Evolutionary conservation across 352 stramenopile species (phyloP).

Genomic region (Hyaloperonospora brassicae): DNA sequence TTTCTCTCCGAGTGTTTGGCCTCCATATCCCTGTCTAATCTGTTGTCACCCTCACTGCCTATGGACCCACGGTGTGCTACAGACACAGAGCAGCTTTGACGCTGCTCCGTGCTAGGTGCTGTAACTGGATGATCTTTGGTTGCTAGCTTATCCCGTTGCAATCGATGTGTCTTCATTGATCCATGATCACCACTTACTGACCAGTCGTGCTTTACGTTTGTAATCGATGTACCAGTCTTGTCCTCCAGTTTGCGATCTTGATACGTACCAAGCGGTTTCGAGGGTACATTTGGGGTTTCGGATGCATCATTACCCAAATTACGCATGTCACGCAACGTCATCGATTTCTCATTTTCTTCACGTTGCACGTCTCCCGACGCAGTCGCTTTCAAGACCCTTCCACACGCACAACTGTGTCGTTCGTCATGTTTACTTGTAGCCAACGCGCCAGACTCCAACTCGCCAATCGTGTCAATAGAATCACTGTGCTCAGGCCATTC

Average conservation of each 20-base stretch:
- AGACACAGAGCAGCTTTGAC: no score
- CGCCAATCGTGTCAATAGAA: slow-evolving; percentile 4
- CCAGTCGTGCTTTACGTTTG: not conserved
- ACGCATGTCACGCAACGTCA: not conserved
- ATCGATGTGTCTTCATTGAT: not conserved
- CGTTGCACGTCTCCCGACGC: not conserved
- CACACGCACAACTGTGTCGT: not conserved
- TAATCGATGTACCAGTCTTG: not conserved
- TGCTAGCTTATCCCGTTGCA: not conserved
- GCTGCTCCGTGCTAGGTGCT: not conserved
- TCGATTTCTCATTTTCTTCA: not conserved
- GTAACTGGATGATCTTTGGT: not conserved
- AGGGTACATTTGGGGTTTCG: not conserved
- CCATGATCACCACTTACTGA: slow-evolving; percentile 3
- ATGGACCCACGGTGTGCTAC: no score
- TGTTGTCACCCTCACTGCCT: not conserved
- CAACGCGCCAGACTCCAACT: not conserved
- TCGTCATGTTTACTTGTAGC: not conserved
- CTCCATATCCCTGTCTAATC: not conserved
- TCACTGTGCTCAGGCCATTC: slow-evolving; percentile 1
- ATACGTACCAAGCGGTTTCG: not conserved
- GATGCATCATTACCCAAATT: not conserved
- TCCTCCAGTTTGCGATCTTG: not conserved
- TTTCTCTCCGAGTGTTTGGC: not conserved
- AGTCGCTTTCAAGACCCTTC: slow-evolving; percentile 5